These are phyloP conservation scores for Schizothecium vesticola DNA, from an alignment of 495 filamentous ascomycete genomes.

Conservation along the genomic window DNA sequence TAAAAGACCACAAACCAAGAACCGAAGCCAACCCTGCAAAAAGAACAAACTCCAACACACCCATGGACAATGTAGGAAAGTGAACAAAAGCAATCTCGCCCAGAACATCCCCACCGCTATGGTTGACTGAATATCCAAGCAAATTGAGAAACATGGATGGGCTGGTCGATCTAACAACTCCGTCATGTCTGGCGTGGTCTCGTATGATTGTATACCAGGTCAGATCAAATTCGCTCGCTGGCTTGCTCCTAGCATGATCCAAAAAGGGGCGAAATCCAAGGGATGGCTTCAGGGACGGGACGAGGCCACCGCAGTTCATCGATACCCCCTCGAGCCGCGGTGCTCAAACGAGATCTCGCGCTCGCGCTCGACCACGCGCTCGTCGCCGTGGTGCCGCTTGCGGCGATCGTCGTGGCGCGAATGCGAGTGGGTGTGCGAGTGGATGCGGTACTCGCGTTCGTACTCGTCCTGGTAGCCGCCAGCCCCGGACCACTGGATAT, in stretches of 20 bases:
- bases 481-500: slow-evolving; percentile 59
- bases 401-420: slow-evolving; percentile 20
- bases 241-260: not conserved
- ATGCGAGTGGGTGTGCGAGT: slow-evolving; percentile 19
- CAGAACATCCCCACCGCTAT: not conserved
- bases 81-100: not conserved
- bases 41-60: not conserved
- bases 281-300: not conserved
- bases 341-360: slow-evolving; percentile 52
- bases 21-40: not conserved
- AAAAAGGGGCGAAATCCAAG: not conserved
- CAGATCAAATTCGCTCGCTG: not conserved
- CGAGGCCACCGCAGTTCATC: slow-evolving; percentile 1
- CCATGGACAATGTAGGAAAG: not conserved
- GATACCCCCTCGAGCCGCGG: slow-evolving; percentile 31
- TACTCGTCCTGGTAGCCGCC: slow-evolving; percentile 56
- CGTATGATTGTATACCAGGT: not conserved
- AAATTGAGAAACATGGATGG: not conserved
- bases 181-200: not conserved
- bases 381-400: slow-evolving; percentile 39
- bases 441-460: slow-evolving; percentile 46
- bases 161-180: not conserved
- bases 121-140: not conserved
- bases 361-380: slow-evolving; percentile 47
- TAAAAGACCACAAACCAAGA: not conserved